Evolutionary conservation across 257 asterid species (phyloP).

Genomic region (Fraxinus quadrangulata): DNA sequence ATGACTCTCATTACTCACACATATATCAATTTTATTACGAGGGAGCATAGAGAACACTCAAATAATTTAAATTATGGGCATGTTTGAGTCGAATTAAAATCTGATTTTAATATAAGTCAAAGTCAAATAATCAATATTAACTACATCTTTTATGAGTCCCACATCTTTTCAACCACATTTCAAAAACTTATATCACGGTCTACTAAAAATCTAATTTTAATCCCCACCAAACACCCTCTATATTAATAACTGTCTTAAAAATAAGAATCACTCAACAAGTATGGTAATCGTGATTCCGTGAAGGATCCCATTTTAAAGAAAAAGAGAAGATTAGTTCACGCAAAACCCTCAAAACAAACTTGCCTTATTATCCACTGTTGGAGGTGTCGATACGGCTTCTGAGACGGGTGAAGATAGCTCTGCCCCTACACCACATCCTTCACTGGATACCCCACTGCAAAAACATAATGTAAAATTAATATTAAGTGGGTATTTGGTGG

Average conservation of each 20-base stretch:
- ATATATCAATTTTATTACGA: not conserved
- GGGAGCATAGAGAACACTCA: not conserved
- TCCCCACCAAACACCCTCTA: too few relatives aligned
- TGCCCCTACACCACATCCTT: conserved; percentile 58
- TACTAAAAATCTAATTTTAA: too few relatives aligned
- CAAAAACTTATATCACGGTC: too few relatives aligned
- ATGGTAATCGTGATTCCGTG: not conserved
- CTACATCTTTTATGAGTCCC: too few relatives aligned
- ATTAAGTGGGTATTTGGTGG: too few relatives aligned
- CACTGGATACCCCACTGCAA: conserved; percentile 71
- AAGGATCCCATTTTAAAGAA: not conserved
- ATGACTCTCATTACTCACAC: not conserved
- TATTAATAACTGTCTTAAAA: too few relatives aligned
- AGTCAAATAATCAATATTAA: too few relatives aligned
- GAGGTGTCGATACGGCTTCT: conserved; percentile 60
- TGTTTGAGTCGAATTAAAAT: too few relatives aligned
- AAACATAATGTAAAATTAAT: not conserved
- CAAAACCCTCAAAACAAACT: not conserved
- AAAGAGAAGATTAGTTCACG: not conserved
- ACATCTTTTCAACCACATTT: too few relatives aligned
- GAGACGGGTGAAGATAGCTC: conserved; percentile 51
- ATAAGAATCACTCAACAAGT: not conserved
- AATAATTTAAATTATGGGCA: not conserved
- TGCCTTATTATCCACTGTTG: conserved; percentile 56
- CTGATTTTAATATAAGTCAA: too few relatives aligned